These are phyloP conservation scores for Gossypium stocksii DNA, from an alignment of 345 rosid genomes.

Conservation along the genomic window DNA sequence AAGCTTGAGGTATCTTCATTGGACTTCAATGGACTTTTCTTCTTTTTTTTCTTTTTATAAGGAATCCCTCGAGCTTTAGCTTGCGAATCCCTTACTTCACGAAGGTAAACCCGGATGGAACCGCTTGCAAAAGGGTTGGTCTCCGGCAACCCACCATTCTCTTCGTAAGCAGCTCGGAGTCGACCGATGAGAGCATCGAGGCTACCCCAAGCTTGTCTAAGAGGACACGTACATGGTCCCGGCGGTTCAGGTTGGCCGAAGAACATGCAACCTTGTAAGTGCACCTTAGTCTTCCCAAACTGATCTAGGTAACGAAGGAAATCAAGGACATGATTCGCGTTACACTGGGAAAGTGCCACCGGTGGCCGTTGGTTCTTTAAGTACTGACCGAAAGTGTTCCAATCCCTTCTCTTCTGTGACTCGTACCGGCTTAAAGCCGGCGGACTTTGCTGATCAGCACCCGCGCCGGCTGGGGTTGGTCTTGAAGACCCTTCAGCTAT, in stretches of 20 bases:
- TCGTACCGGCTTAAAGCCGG: slow-evolving; percentile 71
- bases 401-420: slow-evolving; percentile 77
- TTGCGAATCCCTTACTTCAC: slow-evolving; percentile 85
- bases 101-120: slow-evolving; percentile 57
- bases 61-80: slow-evolving; percentile 86
- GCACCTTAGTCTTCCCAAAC: slow-evolving; percentile 87
- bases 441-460: slow-evolving; percentile 33
- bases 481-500: slow-evolving; percentile 54
- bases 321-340: slow-evolving; percentile 62
- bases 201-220: slow-evolving; percentile 92
- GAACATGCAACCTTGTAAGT: slow-evolving; percentile 63
- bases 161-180: slow-evolving; percentile 83
- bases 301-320: slow-evolving; percentile 80
- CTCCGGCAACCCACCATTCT: slow-evolving; percentile 76
- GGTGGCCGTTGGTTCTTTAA: slow-evolving; percentile 83
- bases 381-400: slow-evolving; percentile 91
- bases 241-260: slow-evolving; percentile 82
- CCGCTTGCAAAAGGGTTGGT: slow-evolving; percentile 81
- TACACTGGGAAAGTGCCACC: slow-evolving; percentile 59
- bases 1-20: slow-evolving; percentile 33
- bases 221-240: slow-evolving; percentile 75
- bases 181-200: slow-evolving; percentile 90
- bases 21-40: slow-evolving; percentile 32
- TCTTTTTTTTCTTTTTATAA: slow-evolving; percentile 88
- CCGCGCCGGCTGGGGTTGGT: slow-evolving; percentile 1